Conservation (phyloP, 2,329 filamentous ascomycete species). For the Diaporthe citriasiana region DNA sequence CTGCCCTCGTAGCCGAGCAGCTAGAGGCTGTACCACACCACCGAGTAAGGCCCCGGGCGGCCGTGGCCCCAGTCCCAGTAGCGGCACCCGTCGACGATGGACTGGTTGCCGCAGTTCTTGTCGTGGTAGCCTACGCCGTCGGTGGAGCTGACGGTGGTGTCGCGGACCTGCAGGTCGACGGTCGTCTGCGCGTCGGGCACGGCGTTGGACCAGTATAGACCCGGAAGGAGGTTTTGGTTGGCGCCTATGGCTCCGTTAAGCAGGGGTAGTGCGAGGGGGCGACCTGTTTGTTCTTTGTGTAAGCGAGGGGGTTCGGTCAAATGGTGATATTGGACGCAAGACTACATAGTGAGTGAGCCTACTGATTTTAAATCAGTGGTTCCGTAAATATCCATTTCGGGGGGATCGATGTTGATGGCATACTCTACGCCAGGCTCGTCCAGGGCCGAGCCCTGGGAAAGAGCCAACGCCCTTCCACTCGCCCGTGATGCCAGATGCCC, state of each 20-base stretch:
- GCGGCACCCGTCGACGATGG: constrained; percentile 51
- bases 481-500: background rate
- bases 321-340: too few species aligned
- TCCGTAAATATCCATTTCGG: background rate
- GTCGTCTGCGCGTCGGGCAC: constrained; percentile 50
- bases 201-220: constrained; percentile 52
- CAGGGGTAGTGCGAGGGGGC: constrained; percentile 58
- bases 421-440: background rate
- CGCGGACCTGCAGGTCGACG: constrained; percentile 45
- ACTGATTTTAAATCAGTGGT: background rate
- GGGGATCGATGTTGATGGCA: background rate
- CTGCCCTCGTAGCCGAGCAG: constrained; percentile 47
- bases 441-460: background rate
- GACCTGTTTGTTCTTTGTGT: too few species aligned
- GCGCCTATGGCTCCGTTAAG: constrained; percentile 52
- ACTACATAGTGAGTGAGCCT: too few species aligned
- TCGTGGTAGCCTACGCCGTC: constrained; percentile 60
- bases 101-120: constrained; percentile 60
- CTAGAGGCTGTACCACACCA: constrained; percentile 62
- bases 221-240: constrained; percentile 60
- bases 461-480: background rate
- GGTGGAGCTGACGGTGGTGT: constrained; percentile 51
- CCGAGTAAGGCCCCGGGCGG: constrained; percentile 56
- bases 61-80: constrained; percentile 63
- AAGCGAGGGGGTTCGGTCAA: too few species aligned